A percentile compares a stretch with the other conserved stretches of the same genome.
Evolutionary conservation across 257 asterid genomes (phyloP).

Genomic region (Rehmannia glutinosa): DNA sequence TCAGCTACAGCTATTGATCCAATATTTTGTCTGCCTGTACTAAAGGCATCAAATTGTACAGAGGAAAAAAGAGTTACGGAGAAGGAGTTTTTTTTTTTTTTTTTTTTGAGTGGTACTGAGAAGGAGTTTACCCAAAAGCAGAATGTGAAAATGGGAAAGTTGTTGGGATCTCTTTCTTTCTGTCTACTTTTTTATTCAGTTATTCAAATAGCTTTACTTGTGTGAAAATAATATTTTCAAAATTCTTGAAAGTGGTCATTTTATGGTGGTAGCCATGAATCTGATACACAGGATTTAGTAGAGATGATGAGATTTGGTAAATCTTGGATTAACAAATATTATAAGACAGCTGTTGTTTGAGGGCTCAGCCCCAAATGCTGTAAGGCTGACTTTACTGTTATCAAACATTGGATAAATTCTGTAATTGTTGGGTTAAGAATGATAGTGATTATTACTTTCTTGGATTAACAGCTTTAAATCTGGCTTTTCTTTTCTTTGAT

Average conservation of each 20-base stretch:
- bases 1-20: neutral
- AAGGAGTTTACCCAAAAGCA: neutral
- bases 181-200: neutral
- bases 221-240: neutral
- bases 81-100: too few relatives aligned
- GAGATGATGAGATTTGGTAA: neutral
- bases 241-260: neutral
- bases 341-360: neutral
- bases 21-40: too few relatives aligned
- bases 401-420: neutral
- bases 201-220: neutral
- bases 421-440: neutral
- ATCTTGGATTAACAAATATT: neutral
- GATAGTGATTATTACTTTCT: conserved; percentile 15
- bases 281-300: neutral
- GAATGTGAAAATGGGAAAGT: neutral
- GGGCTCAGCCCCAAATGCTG: neutral
- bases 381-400: neutral
- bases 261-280: neutral
- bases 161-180: conserved; percentile 16
- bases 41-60: neutral
- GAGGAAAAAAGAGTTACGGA: neutral
- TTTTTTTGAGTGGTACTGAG: too few relatives aligned
- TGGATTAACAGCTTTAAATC: neutral
- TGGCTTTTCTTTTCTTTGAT: neutral